Evolutionary conservation across 1,284 basidiomycete species (phyloP), one percentile per base, ranked within the genome.

Genomic region (Laetiporus sulphureus): DNA sequence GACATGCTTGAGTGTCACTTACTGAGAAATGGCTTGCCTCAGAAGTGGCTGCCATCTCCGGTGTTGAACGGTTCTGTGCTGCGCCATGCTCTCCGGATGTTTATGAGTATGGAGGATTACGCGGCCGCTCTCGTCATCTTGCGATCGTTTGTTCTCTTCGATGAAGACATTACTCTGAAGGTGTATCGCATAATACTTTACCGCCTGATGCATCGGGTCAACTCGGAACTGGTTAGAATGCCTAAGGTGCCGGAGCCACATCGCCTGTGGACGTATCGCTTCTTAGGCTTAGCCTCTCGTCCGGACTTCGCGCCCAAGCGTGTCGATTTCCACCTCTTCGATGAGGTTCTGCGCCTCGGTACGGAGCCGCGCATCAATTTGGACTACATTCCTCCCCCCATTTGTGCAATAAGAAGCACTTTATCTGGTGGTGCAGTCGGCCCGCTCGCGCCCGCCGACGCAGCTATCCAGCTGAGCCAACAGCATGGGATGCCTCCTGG

Each of bases 21-120:
- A 24, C 55, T 60, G 31, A 56, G 51, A 32, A 56, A 46, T 4
- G 20, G 42, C 4, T 49, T 43, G 21, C n/a, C n/a, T n/a, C 44
- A 35, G 7, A 45, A 44, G 5, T 45, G 45, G 5, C 40, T 36
- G 3, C 48, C 46, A 2, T 60, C 62, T 2, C 57, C 62, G 4
- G 49, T 61, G 2, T 37, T 69, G 32, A 65, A 63, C 32, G 45
- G 57, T 2, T 58, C 59, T 16, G 57, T 66, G 3, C 55, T 75
- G 23, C 65, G 68, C 49, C 49, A 62, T 11, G 67, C 68, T 0
- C 55, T 79, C 3, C 62, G 67, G 19, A 55, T 64, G 0, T 74
- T 78, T 51, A 56, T 77, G 46, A 46, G 50, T 3, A 42, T 50
- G 5, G 49, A 55, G 16, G 77, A 79, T 52, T 77, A 76, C 42